Evolutionary conservation across 2,329 filamentous ascomycete genomes (phyloP).

Genomic region (Aspergillus pseudoterreus): DNA sequence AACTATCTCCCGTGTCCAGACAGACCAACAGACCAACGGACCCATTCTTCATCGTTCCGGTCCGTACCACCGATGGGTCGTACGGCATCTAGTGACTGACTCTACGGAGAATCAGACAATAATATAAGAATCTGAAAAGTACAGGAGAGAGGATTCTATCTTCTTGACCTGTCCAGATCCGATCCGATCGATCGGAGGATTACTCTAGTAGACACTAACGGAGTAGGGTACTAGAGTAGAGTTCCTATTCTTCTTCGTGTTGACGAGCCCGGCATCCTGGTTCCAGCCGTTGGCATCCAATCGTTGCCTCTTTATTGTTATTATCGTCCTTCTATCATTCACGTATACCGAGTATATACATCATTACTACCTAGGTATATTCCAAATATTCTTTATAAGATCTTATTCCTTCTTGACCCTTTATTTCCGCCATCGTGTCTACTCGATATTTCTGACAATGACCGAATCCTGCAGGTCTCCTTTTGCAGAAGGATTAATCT

Average conservation of each 20-base stretch:
- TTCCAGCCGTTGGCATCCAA: background rate
- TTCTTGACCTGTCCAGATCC: background rate
- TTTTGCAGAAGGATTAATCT: background rate
- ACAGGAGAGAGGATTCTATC: too few relatives aligned
- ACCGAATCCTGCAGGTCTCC: background rate
- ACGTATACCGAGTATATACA: background rate
- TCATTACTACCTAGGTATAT: background rate
- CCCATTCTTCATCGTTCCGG: background rate
- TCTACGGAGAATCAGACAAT: too few relatives aligned
- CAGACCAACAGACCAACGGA: background rate
- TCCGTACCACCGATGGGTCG: background rate
- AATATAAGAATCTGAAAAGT: too few relatives aligned
- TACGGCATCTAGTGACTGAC: background rate
- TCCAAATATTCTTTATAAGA: background rate
- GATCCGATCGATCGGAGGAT: background rate
- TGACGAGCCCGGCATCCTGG: too few relatives aligned
- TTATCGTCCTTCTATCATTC: constrained; percentile 8
- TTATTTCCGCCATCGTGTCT: background rate
- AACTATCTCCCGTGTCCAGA: background rate
- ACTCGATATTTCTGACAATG: background rate
- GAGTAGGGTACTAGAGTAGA: too few relatives aligned
- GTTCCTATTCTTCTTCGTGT: background rate
- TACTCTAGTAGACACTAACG: too few relatives aligned
- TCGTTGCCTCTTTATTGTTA: background rate
- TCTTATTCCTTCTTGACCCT: too few relatives aligned